phyloP scores from a whole-genome alignment of 148 eudicot species.

The Hydrangea macrophylla region DNA sequence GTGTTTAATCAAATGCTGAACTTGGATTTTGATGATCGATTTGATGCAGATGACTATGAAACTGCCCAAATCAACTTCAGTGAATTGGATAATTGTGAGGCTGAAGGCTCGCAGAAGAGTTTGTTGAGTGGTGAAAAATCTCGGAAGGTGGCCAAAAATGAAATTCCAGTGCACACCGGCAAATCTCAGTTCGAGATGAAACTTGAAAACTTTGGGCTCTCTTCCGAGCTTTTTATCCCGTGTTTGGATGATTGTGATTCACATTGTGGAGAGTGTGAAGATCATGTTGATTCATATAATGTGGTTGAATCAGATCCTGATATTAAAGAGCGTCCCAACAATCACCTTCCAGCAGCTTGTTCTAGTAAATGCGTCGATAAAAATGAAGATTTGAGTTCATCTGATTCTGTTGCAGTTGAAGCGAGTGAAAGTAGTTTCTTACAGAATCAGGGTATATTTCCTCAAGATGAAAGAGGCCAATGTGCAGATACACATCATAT shows the following conservation, averaged over 20 bases:
- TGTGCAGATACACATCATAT: no score
- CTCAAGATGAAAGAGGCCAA: slow-evolving; percentile 7
- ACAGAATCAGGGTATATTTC: slow-evolving; percentile 10
- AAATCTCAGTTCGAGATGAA: slow-evolving; percentile 14
- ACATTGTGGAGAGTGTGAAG: slow-evolving; percentile 6
- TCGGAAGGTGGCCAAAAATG: slow-evolving; percentile 9
- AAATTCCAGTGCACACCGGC: slow-evolving; percentile 3
- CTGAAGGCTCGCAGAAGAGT: slow-evolving; percentile 7
- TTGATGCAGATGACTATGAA: slow-evolving; percentile 24
- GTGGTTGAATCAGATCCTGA: slow-evolving; percentile 11
- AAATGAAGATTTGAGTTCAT: slow-evolving; percentile 4
- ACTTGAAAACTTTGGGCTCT: slow-evolving; percentile 9
- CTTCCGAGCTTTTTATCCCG: slow-evolving; percentile 6
- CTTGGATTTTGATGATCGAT: slow-evolving; percentile 33
- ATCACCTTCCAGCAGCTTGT: slow-evolving; percentile 9
- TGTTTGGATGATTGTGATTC: slow-evolving; percentile 4
- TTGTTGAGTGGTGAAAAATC: slow-evolving; percentile 1
- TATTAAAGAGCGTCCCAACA: slow-evolving; percentile 1
- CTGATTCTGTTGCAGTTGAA: slow-evolving; percentile 8
- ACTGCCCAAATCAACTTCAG: slow-evolving; percentile 6
- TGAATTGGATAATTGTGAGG: slow-evolving; percentile 15
- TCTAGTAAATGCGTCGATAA: neutral
- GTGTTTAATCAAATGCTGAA: slow-evolving; percentile 26
- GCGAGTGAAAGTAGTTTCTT: slow-evolving; percentile 1
- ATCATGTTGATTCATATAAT: slow-evolving; percentile 4